These are phyloP conservation scores for Thelephora aurantiotincta DNA, from an alignment of 768 basidiomycete genomes.

Conservation along the genomic window DNA sequence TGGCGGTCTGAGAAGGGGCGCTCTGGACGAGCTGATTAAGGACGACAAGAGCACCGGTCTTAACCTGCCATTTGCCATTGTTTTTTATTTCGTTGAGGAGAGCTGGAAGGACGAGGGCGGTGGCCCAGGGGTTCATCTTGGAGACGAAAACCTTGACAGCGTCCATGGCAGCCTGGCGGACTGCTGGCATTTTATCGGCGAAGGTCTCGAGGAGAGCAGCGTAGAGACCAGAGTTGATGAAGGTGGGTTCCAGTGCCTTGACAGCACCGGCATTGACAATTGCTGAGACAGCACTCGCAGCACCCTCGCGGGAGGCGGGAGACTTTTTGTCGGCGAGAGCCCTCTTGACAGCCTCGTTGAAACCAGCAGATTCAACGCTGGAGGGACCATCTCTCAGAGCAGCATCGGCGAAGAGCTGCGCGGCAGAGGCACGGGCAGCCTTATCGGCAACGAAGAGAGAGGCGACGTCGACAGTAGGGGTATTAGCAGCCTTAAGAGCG, in stretches of 20 bases:
- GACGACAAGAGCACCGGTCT: constrained; percentile 71
- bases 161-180: constrained; percentile 72
- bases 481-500: constrained; percentile 47
- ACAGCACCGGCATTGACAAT: constrained; percentile 54
- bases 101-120: constrained; percentile 67
- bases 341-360: constrained; percentile 63
- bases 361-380: constrained; percentile 54
- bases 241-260: constrained; percentile 77
- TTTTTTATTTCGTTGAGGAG: constrained; percentile 90
- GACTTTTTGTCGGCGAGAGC: constrained; percentile 94
- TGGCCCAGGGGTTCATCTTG: constrained; percentile 81
- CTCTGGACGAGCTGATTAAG: constrained; percentile 80
- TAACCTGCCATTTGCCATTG: constrained; percentile 95
- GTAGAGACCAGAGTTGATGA: constrained; percentile 80
- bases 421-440: constrained; percentile 60
- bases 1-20: constrained; percentile 72
- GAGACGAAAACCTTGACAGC: constrained; percentile 66
- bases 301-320: constrained; percentile 81
- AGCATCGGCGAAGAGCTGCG: constrained; percentile 51
- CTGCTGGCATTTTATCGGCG: constrained; percentile 88
- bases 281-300: constrained; percentile 52
- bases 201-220: constrained; percentile 79
- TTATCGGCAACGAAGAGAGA: constrained; percentile 80
- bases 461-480: constrained; percentile 35
- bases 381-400: constrained; percentile 78